Conservation (phyloP, 495 filamentous ascomycete genomes). For the Penicillium paradoxum region DNA sequence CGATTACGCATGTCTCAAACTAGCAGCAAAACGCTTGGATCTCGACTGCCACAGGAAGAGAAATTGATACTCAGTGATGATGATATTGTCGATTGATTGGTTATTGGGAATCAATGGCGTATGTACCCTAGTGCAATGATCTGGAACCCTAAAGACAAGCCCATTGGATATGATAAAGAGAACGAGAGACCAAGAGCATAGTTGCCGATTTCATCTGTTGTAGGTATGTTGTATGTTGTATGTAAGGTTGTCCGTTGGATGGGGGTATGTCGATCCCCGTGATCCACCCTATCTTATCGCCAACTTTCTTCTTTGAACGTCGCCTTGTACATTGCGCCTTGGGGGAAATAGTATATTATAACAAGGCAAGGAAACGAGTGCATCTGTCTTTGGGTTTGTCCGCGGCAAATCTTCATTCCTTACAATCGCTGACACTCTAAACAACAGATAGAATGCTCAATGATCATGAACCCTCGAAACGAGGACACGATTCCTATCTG, state of each 20-base stretch:
- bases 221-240: no score
- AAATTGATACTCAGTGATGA: conserved; percentile 83
- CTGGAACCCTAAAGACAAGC: not conserved
- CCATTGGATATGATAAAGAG: not conserved
- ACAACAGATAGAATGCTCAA: conserved; percentile 18
- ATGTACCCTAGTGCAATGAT: not conserved
- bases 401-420: no score
- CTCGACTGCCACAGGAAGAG: conserved; percentile 37
- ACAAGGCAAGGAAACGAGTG: not conserved
- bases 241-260: no score
- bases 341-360: not conserved
- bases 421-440: not conserved
- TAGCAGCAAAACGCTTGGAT: conserved; percentile 8
- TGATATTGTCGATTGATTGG: conserved; percentile 81
- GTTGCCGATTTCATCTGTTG: no score
- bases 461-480: conserved; percentile 15
- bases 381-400: no score
- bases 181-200: no score
- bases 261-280: not conserved
- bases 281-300: not conserved
- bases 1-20: not conserved
- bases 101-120: not conserved
- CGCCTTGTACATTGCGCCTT: not conserved
- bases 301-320: not conserved
- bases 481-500: conserved; percentile 8